A percentile compares a stretch with the other conserved stretches of the same genome.
Evolutionary conservation across 805 yeast genomes (phyloP).

Genomic region (Candida schatavii): DNA sequence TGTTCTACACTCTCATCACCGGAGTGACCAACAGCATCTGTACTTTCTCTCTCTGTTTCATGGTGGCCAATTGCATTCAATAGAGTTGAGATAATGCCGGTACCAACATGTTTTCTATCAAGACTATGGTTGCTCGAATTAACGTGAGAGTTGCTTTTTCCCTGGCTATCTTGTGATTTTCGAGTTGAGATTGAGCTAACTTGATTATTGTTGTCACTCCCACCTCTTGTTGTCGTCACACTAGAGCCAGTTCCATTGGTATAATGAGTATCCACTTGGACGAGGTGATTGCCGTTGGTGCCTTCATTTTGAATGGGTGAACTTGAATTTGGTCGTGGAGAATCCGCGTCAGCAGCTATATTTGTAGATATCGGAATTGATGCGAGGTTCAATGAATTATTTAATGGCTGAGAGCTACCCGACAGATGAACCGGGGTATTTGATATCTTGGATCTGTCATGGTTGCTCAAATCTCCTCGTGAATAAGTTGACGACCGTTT

Average conservation of each 20-base stretch:
- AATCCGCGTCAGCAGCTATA: too few species aligned
- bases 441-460: not conserved
- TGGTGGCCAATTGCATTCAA: conserved; percentile 3
- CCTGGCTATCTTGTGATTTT: not conserved
- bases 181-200: not conserved
- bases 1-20: not conserved
- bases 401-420: not conserved
- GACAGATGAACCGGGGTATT: not conserved
- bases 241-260: too few species aligned
- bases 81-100: conserved; percentile 3
- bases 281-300: too few species aligned
- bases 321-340: too few species aligned
- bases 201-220: not conserved
- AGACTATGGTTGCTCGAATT: not conserved
- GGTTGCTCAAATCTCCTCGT: too few species aligned
- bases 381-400: not conserved
- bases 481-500: too few species aligned
- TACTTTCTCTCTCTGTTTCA: not conserved
- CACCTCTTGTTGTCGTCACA: not conserved
- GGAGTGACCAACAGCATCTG: not conserved
- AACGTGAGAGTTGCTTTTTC: not conserved
- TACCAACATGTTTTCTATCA: not conserved
- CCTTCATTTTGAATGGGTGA: too few species aligned
- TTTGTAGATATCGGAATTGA: not conserved
- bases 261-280: too few species aligned